Percentiles rank a stretch among this genome's conserved stretches.
Conservation (phyloP, 768 basidiomycete species). For the Tulasnella sp. region DNA sequence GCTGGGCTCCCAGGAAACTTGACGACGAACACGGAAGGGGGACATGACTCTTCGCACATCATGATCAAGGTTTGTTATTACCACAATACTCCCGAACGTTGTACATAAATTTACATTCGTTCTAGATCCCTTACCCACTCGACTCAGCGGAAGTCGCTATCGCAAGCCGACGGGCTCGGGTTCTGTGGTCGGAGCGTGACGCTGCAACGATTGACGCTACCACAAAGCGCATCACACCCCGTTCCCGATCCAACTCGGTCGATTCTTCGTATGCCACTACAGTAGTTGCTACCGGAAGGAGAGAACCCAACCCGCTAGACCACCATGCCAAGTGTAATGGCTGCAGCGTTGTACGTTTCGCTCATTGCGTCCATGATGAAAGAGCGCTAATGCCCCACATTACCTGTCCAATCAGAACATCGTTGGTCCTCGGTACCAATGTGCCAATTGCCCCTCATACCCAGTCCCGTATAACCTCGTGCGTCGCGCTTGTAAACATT, state of each 20-base stretch:
- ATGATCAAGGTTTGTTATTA: slow-evolving; percentile 73
- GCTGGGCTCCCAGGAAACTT: slow-evolving; percentile 80
- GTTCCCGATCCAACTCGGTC: slow-evolving; percentile 47
- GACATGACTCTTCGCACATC: slow-evolving; percentile 81
- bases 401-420: slow-evolving; percentile 50
- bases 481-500: slow-evolving; percentile 32
- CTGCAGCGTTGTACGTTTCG: slow-evolving; percentile 50
- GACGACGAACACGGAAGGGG: slow-evolving; percentile 63
- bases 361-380: neutral
- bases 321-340: slow-evolving; percentile 60
- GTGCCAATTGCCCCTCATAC: slow-evolving; percentile 78
- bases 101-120: neutral
- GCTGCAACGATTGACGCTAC: slow-evolving; percentile 52
- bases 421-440: slow-evolving; percentile 78
- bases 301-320: slow-evolving; percentile 39
- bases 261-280: slow-evolving; percentile 64
- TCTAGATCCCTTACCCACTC: slow-evolving; percentile 83
- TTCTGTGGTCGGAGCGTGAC: slow-evolving; percentile 74
- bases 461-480: slow-evolving; percentile 73
- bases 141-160: slow-evolving; percentile 67
- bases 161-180: slow-evolving; percentile 67
- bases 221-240: slow-evolving; percentile 33
- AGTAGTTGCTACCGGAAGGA: slow-evolving; percentile 41
- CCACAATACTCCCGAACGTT: neutral
- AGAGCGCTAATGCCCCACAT: neutral